phyloP scores from a whole-genome alignment of 768 basidiomycete genomes.

The Collybia sp. region DNA sequence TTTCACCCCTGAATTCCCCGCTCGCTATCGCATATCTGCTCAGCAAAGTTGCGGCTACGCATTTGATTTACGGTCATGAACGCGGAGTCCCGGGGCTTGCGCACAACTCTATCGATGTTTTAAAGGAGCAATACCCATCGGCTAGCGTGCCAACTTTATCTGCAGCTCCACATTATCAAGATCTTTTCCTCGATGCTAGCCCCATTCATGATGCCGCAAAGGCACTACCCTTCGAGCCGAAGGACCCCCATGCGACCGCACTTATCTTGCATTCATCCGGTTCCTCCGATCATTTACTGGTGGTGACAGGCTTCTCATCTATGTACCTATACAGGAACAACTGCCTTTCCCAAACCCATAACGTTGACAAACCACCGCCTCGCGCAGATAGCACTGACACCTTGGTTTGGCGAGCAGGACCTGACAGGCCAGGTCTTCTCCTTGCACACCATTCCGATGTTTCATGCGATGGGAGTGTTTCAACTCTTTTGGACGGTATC shows the following conservation, averaged over 20 bases:
- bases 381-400: conserved; percentile 9
- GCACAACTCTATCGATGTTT: conserved; percentile 9
- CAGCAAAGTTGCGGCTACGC: conserved; percentile 5
- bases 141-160: conserved; percentile 8
- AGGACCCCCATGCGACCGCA: background rate
- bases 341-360: conserved; percentile 17
- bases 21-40: conserved; percentile 39
- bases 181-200: conserved; percentile 5
- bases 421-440: conserved; percentile 17
- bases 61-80: conserved; percentile 22
- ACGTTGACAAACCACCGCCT: conserved; percentile 8
- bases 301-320: background rate
- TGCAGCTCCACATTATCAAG: conserved; percentile 11
- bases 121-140: conserved; percentile 6
- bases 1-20: conserved; percentile 37
- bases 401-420: conserved; percentile 19
- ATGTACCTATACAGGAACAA: conserved; percentile 8
- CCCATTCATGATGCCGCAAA: background rate
- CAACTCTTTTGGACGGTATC: conserved; percentile 13
- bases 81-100: conserved; percentile 12
- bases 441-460: conserved; percentile 24
- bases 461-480: conserved; percentile 24
- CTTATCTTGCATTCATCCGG: background rate
- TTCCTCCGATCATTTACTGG: background rate
- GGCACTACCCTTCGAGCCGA: background rate